Conservation (phyloP, 2,329 filamentous ascomycete species). For the Periglandula ipomoeae region DNA sequence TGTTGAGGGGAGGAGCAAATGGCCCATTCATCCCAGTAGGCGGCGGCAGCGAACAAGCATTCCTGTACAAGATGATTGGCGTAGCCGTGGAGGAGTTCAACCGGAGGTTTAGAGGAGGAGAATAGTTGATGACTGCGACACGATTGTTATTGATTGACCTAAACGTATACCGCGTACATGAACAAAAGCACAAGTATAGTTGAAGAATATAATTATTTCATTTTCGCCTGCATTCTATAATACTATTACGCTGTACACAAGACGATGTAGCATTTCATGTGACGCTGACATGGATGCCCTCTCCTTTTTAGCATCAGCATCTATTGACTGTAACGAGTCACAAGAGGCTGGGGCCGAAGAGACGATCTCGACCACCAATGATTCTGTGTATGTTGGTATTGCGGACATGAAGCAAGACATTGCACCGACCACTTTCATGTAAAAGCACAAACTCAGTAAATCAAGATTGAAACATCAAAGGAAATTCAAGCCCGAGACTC, state of each 20-base stretch:
- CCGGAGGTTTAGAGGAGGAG: constrained; percentile 41
- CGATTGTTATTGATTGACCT: background rate
- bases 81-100: constrained; percentile 61
- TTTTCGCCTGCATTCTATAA: background rate
- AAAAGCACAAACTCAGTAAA: too few species aligned
- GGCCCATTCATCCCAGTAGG: constrained; percentile 90
- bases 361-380: too few species aligned
- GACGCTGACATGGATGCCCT: too few species aligned
- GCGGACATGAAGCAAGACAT: too few species aligned
- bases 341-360: too few species aligned
- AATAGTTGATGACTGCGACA: constrained; percentile 12
- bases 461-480: too few species aligned
- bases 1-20: constrained; percentile 80
- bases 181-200: background rate
- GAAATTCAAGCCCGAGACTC: too few species aligned
- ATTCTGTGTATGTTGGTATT: too few species aligned
- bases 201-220: background rate
- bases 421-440: too few species aligned
- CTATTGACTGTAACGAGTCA: too few species aligned
- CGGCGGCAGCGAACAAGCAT: constrained; percentile 66
- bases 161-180: background rate
- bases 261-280: too few species aligned
- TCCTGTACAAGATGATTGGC: constrained; percentile 56
- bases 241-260: background rate
- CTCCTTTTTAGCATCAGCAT: too few species aligned